Evolutionary conservation across 2,329 filamentous ascomycete species (phyloP), one percentile per base, ranked within the genome.

Genomic region (Pyrenophora tritici-repentis): DNA sequence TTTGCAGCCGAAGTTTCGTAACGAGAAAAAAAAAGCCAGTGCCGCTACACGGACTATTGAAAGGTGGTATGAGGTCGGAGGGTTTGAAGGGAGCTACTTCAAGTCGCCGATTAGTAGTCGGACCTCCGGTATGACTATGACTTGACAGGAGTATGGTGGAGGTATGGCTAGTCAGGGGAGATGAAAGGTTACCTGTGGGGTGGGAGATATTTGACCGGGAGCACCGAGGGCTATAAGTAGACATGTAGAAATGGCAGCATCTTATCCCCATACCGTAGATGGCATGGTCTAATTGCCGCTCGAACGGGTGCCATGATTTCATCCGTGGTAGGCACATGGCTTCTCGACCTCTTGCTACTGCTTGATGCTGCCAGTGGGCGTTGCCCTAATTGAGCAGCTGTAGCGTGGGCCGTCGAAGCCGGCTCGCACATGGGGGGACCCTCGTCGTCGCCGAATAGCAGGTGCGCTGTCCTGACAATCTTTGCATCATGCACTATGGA

Each of bases 361-460:
- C 41, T 40, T 33, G 31, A 17, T 47, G 43, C 44, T 42, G 32
- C 18, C 17, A 35, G 33, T 24, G 37, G 45, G 50, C 50, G 50
- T 37, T 39, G 33, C 29, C 50, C 46, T 38, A 52, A 60, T 48
- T 31, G 39, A 44, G 40, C 33, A 32, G 40, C 39, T 38, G 41
- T 49, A 53, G 58, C 53, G 50, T 59, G 51, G 48, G 40, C 48
- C 22, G 39, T 42, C 50, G 38, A 42, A 33, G 53, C 48, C 20
- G 49, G 50, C 53, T 50, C 42, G 47, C 59, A 58, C 58, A 45
- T 58, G 56, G 56, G 61, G 60, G 58, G 51, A 49, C 44, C 53
- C 58, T 61, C 53, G 42, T 57, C 47, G 53, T 61, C 55, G 59
- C 46, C 58, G 54, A 61, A 34, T n/a, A 48, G 38, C 35, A 39